phyloP scores from a whole-genome alignment of 1,284 basidiomycete species.

The Inonotus hispidus region DNA sequence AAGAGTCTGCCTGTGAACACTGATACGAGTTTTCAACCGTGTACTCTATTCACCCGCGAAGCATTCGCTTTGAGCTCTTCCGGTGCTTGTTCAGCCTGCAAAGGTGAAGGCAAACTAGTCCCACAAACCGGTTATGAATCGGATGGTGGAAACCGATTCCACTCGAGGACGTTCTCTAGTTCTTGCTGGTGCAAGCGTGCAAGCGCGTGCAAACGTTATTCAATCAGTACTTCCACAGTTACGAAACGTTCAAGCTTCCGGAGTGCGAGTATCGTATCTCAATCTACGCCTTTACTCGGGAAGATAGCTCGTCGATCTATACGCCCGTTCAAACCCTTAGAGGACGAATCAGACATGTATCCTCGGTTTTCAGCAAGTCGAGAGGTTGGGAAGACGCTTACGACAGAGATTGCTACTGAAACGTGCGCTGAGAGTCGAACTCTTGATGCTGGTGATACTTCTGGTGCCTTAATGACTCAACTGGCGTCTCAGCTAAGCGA shows the following conservation, averaged over 20 bases:
- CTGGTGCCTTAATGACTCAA: conserved; percentile 8
- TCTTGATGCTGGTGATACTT: not conserved
- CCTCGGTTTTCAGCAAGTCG: not conserved
- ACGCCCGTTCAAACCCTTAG: not conserved
- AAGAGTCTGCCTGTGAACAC: not conserved
- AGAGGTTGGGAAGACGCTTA: not conserved
- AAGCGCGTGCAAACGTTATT: not conserved
- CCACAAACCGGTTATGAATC: not conserved
- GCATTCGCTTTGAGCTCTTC: not conserved
- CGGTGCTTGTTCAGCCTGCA: not conserved
- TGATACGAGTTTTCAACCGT: not conserved
- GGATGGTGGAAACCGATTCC: not conserved
- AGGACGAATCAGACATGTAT: not conserved
- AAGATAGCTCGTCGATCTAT: not conserved
- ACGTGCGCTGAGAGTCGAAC: not conserved
- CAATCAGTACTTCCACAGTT: not conserved
- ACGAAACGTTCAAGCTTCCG: conserved; percentile 9
- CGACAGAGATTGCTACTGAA: not conserved
- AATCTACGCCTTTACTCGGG: conserved; percentile 9
- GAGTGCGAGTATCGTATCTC: conserved; percentile 11
- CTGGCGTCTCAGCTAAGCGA: conserved; percentile 27
- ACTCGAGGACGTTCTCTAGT: not conserved
- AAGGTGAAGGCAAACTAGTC: not conserved
- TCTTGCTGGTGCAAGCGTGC: not conserved
- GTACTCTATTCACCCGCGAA: not conserved